phyloP scores from a whole-genome alignment of 2,329 filamentous ascomycete species.

The Phaeosphaeriaceae sp. region DNA sequence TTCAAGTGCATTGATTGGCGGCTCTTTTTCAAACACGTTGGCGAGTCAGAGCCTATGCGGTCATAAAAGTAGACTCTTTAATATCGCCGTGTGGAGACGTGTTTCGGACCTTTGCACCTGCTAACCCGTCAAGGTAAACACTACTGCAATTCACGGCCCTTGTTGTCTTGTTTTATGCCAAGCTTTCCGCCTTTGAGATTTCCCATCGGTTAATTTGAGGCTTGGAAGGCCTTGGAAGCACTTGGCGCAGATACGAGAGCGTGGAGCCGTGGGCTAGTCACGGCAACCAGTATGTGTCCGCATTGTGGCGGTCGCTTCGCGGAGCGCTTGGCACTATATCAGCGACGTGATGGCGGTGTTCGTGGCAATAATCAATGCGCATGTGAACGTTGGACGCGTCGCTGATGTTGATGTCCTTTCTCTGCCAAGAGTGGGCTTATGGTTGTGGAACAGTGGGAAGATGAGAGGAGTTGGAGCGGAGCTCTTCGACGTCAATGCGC shows the following conservation, averaged over 20 bases:
- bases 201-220: conserved; percentile 24
- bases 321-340: conserved; percentile 4
- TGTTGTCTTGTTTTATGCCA: conserved; percentile 14
- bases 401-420: not conserved
- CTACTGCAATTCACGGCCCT: conserved; percentile 11
- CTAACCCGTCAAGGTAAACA: conserved; percentile 12
- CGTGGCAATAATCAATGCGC: conserved; percentile 1
- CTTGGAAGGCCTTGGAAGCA: conserved; percentile 1
- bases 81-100: conserved; percentile 29
- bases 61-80: conserved; percentile 32
- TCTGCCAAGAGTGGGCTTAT: not conserved
- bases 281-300: conserved; percentile 16
- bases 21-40: conserved; percentile 25
- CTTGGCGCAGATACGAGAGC: conserved; percentile 19
- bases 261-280: conserved; percentile 12
- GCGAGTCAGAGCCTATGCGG: conserved; percentile 20
- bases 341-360: conserved; percentile 3
- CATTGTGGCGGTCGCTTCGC: conserved; percentile 8
- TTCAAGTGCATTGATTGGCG: conserved; percentile 17
- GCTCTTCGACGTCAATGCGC: conserved; percentile 2
- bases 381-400: conserved; percentile 3
- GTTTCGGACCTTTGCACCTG: conserved; percentile 11
- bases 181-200: conserved; percentile 21
- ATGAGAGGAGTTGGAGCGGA: conserved; percentile 14
- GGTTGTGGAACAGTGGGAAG: conserved; percentile 5